Percentiles rank a stretch among this genome's conserved stretches.
These are phyloP conservation scores for Leishmania gerbilli DNA, from an alignment of 208 protist species.

Conservation along the genomic window DNA sequence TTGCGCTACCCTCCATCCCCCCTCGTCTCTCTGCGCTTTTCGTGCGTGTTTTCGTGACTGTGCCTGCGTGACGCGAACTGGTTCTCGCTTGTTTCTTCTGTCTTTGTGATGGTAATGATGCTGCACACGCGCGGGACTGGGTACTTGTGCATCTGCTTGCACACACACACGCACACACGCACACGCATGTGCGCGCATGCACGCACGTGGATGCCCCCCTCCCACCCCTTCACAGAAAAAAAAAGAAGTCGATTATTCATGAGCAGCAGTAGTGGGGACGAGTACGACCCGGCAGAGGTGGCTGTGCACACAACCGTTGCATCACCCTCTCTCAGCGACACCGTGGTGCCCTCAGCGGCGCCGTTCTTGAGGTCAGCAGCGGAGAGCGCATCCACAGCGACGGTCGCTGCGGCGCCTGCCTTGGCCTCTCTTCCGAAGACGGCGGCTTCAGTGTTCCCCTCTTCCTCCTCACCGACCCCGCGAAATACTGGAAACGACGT, in stretches of 20 bases:
- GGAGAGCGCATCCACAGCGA: not conserved
- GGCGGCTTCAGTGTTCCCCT: not conserved
- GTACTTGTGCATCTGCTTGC: not conserved
- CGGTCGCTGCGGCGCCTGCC: not conserved
- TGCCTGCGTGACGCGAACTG: not conserved
- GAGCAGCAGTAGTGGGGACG: slow-evolving; percentile 44
- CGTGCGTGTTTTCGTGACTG: not conserved
- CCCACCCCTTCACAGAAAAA: too few relatives aligned
- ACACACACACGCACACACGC: not conserved
- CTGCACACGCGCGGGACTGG: not conserved
- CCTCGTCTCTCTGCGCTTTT: not conserved
- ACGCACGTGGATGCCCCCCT: not conserved
- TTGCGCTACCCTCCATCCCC: not conserved
- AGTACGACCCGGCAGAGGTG: slow-evolving; percentile 59
- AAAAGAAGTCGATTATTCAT: not conserved
- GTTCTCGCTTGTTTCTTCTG: not conserved
- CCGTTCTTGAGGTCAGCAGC: not conserved
- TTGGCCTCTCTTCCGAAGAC: not conserved
- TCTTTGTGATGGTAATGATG: not conserved
- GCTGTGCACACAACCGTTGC: not conserved
- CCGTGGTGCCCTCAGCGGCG: not conserved
- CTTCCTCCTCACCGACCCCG: not conserved
- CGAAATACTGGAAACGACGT: not conserved
- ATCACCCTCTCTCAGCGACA: not conserved
- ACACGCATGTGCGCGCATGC: not conserved